These are phyloP conservation scores for Pleurotus cornucopiae DNA, from an alignment of 768 basidiomycete species.

Conservation along the genomic window DNA sequence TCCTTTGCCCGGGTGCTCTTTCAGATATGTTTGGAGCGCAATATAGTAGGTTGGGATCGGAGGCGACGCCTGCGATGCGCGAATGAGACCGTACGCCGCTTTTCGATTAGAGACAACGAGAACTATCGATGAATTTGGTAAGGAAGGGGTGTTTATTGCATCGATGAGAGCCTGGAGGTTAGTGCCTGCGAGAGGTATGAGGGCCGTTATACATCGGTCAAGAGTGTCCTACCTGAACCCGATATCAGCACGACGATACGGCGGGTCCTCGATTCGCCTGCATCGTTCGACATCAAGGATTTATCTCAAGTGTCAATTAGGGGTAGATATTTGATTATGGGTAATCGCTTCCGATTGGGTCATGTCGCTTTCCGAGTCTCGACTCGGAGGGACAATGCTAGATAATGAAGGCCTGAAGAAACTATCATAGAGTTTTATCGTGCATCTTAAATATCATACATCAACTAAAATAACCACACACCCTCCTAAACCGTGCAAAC, in stretches of 20 bases:
- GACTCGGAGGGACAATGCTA: too few species aligned
- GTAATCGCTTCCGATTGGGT: too few species aligned
- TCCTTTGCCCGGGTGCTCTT: conserved; percentile 60
- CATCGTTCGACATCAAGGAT: neutral
- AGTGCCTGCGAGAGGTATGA: conserved; percentile 51
- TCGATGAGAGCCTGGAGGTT: conserved; percentile 97
- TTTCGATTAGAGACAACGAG: conserved; percentile 92
- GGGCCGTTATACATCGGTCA: neutral
- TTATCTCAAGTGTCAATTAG: too few species aligned
- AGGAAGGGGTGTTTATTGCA: conserved; percentile 68
- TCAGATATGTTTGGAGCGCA: conserved; percentile 81
- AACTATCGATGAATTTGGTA: conserved; percentile 67
- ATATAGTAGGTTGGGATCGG: conserved; percentile 82
- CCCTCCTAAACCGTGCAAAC: too few species aligned
- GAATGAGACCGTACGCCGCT: conserved; percentile 81
- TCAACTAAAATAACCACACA: too few species aligned
- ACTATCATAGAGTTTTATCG: too few species aligned
- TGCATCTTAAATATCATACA: too few species aligned
- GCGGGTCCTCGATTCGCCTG: conserved; percentile 11
- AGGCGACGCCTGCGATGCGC: conserved; percentile 68
- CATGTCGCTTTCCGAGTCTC: too few species aligned
- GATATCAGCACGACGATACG: conserved; percentile 46
- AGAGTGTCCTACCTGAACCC: conserved; percentile 38
- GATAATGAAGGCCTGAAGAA: too few species aligned
- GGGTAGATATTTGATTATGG: too few species aligned